Evolutionary conservation across 2,329 filamentous ascomycete genomes (phyloP).

Genomic region (Gliomastix tumulicola): DNA sequence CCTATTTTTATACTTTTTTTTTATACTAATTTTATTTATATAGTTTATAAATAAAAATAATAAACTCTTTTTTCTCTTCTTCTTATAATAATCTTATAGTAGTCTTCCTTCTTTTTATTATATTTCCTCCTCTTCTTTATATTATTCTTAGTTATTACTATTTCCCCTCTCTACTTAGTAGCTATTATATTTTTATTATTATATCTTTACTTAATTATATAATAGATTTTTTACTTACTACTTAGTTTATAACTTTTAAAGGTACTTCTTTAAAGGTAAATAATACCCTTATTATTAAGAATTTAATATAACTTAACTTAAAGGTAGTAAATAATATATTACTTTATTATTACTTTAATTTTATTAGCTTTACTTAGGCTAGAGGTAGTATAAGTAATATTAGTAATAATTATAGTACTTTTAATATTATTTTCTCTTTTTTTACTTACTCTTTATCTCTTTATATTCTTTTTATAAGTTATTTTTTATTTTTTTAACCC

Average conservation of each 20-base stretch:
- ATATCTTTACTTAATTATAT: not conserved
- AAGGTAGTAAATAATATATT: not conserved
- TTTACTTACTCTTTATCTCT: too few species aligned
- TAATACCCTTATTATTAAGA: not conserved
- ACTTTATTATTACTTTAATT: not conserved
- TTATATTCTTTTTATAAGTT: too few species aligned
- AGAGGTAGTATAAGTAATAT: not conserved
- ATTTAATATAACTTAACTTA: not conserved
- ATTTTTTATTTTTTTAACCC: too few species aligned
- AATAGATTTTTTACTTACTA: not conserved
- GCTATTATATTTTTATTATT: constrained; percentile 1
- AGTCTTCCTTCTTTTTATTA: constrained; percentile 1
- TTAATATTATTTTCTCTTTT: too few species aligned
- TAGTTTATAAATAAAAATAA: constrained; percentile 2
- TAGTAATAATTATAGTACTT: not conserved
- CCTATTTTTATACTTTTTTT: not conserved
- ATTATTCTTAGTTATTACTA: too few species aligned
- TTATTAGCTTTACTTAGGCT: not conserved
- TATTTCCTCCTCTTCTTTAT: constrained; percentile 3
- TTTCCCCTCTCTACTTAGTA: not conserved
- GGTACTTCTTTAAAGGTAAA: too few species aligned
- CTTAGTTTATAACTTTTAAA: not conserved
- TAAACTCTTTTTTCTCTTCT: not conserved
- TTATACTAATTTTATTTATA: not conserved
- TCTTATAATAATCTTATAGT: constrained; percentile 1